A percentile compares a stretch with the other conserved stretches of the same genome.
These are phyloP conservation scores for Rhexocercosporidium sp. DNA, from an alignment of 2,329 filamentous ascomycete genomes.

Conservation along the genomic window DNA sequence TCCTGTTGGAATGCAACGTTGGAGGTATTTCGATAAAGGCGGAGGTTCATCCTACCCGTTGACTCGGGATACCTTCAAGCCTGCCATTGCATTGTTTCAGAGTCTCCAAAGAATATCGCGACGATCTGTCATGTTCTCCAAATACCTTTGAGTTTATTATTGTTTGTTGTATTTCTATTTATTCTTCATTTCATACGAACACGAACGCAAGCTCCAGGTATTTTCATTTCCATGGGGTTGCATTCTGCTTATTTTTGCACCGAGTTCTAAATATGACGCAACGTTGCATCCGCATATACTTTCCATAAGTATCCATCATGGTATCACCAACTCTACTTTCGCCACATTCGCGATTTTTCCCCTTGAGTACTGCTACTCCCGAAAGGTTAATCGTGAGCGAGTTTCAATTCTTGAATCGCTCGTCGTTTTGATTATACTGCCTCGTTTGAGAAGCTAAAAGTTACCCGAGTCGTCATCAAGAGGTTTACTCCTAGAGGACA, in stretches of 20 bases:
- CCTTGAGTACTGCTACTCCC: too few relatives aligned
- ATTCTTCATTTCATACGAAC: not conserved
- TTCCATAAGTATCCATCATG: not conserved
- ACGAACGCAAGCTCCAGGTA: not conserved
- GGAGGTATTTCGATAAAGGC: conserved; percentile 2
- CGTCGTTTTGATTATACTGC: not conserved
- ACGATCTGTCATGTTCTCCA: not conserved
- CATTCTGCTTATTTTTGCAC: not conserved
- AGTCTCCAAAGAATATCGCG: too few relatives aligned
- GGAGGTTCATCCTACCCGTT: not conserved
- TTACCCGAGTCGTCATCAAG: not conserved
- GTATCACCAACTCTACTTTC: not conserved
- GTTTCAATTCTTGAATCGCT: not conserved
- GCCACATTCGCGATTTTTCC: too few relatives aligned
- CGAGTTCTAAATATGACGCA: not conserved
- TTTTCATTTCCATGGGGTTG: not conserved
- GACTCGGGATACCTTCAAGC: not conserved
- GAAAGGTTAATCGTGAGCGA: too few relatives aligned
- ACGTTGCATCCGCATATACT: not conserved
- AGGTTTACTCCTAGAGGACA: not conserved
- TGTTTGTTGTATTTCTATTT: not conserved
- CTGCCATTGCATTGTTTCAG: too few relatives aligned
- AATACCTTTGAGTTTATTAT: not conserved
- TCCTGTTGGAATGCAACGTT: not conserved
- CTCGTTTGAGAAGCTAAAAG: not conserved